These are phyloP conservation scores for Scheffersomyces spartinae DNA, from an alignment of 805 yeast genomes.

Conservation along the genomic window DNA sequence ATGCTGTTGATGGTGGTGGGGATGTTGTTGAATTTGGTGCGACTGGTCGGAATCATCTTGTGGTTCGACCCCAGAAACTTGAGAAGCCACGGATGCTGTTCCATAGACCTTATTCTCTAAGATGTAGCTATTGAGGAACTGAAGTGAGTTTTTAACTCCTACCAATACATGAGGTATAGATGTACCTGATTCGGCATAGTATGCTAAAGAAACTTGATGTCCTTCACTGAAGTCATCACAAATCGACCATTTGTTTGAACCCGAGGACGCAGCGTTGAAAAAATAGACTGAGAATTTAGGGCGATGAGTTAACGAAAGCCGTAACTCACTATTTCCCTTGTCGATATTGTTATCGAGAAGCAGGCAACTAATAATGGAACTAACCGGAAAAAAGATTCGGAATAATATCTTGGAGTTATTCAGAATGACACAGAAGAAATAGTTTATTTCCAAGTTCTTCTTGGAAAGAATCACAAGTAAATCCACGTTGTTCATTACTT, in stretches of 20 bases:
- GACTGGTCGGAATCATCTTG: too few species aligned
- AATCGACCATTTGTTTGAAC: conserved; percentile 61
- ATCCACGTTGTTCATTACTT: conserved; percentile 58
- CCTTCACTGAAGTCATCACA: conserved; percentile 82
- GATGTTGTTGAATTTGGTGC: not conserved
- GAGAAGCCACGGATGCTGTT: too few species aligned
- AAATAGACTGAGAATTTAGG: conserved; percentile 77
- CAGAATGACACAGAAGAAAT: conserved; percentile 66
- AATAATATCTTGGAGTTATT: conserved; percentile 58
- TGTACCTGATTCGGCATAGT: conserved; percentile 43
- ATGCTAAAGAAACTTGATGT: conserved; percentile 66
- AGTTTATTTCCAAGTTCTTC: conserved; percentile 62
- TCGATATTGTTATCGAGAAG: conserved; percentile 35
- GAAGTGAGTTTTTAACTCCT: conserved; percentile 41
- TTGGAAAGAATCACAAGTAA: conserved; percentile 58
- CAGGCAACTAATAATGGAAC: conserved; percentile 48
- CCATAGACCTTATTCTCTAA: conserved; percentile 26
- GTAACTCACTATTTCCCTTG: conserved; percentile 28
- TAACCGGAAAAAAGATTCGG: conserved; percentile 60
- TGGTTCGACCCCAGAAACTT: too few species aligned
- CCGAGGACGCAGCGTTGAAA: conserved; percentile 39
- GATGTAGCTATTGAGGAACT: conserved; percentile 43
- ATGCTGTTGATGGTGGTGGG: not conserved
- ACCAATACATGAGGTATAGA: conserved; percentile 59
- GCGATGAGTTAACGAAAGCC: conserved; percentile 40